phyloP scores from a whole-genome alignment of 2,329 filamentous ascomycete species.

The Nemania bipapillata region DNA sequence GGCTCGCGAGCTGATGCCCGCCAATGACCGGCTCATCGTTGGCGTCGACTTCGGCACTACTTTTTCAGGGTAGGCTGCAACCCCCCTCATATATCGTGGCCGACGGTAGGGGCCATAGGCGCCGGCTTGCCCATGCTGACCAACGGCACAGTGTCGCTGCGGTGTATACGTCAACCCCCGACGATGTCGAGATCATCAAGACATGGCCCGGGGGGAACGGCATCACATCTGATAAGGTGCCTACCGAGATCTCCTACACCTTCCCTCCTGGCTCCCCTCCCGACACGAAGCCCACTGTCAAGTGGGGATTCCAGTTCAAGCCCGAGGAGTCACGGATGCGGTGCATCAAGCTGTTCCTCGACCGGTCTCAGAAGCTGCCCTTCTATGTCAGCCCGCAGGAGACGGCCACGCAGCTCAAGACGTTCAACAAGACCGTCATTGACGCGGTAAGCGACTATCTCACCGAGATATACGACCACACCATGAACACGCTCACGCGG shows the following conservation, averaged over 20 bases:
- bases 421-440: slow-evolving; percentile 78
- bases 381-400: slow-evolving; percentile 83
- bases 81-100: neutral
- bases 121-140: slow-evolving; percentile 31
- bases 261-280: slow-evolving; percentile 53
- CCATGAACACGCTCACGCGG: slow-evolving; percentile 78
- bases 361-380: slow-evolving; percentile 81
- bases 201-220: slow-evolving; percentile 85
- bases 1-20: slow-evolving; percentile 61
- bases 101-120: neutral
- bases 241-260: slow-evolving; percentile 78
- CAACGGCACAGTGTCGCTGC: slow-evolving; percentile 68
- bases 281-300: slow-evolving; percentile 62
- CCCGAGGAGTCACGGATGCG: slow-evolving; percentile 79
- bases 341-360: slow-evolving; percentile 86
- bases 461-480: slow-evolving; percentile 78
- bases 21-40: slow-evolving; percentile 75
- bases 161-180: slow-evolving; percentile 78
- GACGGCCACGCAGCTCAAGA: slow-evolving; percentile 78
- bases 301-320: slow-evolving; percentile 87
- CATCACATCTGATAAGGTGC: slow-evolving; percentile 88
- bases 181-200: slow-evolving; percentile 86
- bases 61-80: slow-evolving; percentile 74
- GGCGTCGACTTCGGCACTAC: slow-evolving; percentile 88
- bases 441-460: slow-evolving; percentile 84